Evolutionary conservation across 257 asterid genomes (phyloP), one percentile per base, ranked within the genome.

Genomic region (Henckelia pumila): DNA sequence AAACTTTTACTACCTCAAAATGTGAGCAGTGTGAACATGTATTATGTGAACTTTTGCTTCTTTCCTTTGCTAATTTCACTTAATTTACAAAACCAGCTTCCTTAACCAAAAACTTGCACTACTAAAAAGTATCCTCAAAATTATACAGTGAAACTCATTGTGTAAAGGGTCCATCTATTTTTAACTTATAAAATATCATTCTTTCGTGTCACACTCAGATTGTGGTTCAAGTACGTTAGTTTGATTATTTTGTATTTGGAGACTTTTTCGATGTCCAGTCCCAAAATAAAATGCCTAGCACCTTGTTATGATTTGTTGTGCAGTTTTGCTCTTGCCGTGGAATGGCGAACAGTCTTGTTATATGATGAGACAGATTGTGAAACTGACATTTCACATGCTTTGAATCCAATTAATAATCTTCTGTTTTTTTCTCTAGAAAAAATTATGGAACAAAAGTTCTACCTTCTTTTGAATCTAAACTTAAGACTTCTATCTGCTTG

Each of bases 401-500:
- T 35, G 4, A 21, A 21, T 44, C 28, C 25, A 30, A 24, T 59
- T 56, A 22, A 21, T 28, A 20, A 37, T 63, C 63, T 32, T 32
- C n/a, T 2, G 66, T 22, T 61, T 35, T 44, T 35, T 49, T 17
- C 24, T 61, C 30, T 9, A 40, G 17, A 58, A 63, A 40, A 67
- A 22, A 25, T 50, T 35, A 14, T 49, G 21, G 32, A 47, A 13
- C 26, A 24, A 11, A 70, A 57, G 29, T 56, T 71, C 30, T 21
- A 40, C 50, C 69, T 22, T 40, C 72, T 17, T 26, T 10, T 74
- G 66, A 61, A 64, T 76, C 70, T 80, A 72, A 80, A 69, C 21
- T 55, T 71, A 6, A 61, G 69, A 28, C 56, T 17, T 23, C 60
- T 63, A 20, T 62, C 53, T 72, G 63, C 67, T 75, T 70, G 61